These are phyloP conservation scores for Mortierella sp. DNA, from an alignment of 371 early-diverging fungal genomes.

Conservation along the genomic window DNA sequence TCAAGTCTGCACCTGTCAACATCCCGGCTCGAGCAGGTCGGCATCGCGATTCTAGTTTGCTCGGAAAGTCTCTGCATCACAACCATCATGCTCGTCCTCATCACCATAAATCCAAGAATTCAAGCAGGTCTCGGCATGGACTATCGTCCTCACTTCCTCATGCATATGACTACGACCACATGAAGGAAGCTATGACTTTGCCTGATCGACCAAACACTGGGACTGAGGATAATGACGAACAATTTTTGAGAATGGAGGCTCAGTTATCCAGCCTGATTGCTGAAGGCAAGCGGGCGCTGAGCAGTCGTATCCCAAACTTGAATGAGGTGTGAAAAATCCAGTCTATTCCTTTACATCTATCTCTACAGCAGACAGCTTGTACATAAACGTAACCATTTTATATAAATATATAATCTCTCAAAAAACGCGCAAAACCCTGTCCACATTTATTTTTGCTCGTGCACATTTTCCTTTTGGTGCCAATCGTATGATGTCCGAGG, in stretches of 20 bases:
- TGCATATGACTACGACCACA: constrained; percentile 19
- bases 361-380: not conserved
- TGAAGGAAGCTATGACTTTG: constrained; percentile 7
- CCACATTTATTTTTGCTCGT: not conserved
- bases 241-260: constrained; percentile 55
- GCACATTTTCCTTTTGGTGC: not conserved
- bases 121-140: constrained; percentile 13
- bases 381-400: not conserved
- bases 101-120: constrained; percentile 26
- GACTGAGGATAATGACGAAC: constrained; percentile 51
- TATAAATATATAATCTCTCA: not conserved
- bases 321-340: constrained; percentile 12
- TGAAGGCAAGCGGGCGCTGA: constrained; percentile 51
- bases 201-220: constrained; percentile 35
- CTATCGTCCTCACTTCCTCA: constrained; percentile 45
- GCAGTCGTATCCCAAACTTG: constrained; percentile 44
- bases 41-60: constrained; percentile 22
- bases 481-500: not conserved
- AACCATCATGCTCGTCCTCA: constrained; percentile 2
- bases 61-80: constrained; percentile 42
- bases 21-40: constrained; percentile 27
- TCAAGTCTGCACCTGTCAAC: constrained; percentile 41
- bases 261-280: constrained; percentile 46
- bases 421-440: not conserved
- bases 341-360: not conserved